phyloP scores from a whole-genome alignment of 169 alveolate species.

The Plasmodium reichenowi region DNA sequence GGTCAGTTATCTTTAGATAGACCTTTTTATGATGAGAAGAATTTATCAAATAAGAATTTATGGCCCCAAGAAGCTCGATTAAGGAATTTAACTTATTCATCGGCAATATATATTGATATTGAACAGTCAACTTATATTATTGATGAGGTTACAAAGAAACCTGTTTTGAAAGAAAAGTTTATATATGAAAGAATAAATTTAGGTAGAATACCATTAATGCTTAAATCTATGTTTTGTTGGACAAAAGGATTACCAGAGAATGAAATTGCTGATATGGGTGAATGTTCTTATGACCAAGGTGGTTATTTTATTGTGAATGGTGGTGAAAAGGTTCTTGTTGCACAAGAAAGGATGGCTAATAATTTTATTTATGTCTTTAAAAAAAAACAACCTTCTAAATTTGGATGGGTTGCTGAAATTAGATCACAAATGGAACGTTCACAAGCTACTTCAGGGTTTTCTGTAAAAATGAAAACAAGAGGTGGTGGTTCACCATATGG shows the following conservation, averaged over 20 bases:
- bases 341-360: slow-evolving; percentile 99
- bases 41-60: slow-evolving; percentile 91
- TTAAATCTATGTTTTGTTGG: slow-evolving; percentile 96
- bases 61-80: slow-evolving; percentile 98
- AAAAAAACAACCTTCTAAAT: slow-evolving; percentile 96
- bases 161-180: slow-evolving; percentile 83
- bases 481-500: slow-evolving; percentile 79
- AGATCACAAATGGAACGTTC: slow-evolving; percentile 95
- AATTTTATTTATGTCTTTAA: slow-evolving; percentile 98
- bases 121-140: slow-evolving; percentile 88
- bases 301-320: slow-evolving; percentile 99
- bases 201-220: slow-evolving; percentile 98
- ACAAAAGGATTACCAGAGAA: slow-evolving; percentile 90
- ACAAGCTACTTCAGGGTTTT: slow-evolving; percentile 95
- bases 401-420: slow-evolving; percentile 98
- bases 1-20: slow-evolving; percentile 94
- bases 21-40: slow-evolving; percentile 94
- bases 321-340: slow-evolving; percentile 99
- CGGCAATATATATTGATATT: slow-evolving; percentile 89
- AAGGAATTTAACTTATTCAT: slow-evolving; percentile 94
- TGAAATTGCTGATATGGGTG: slow-evolving; percentile 95
- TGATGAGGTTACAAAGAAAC: slow-evolving; percentile 85
- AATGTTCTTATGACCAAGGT: slow-evolving; percentile 98
- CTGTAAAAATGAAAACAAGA: slow-evolving; percentile 91
- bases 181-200: slow-evolving; percentile 91